A percentile compares a stretch with the other conserved stretches of the same genome.
phyloP scores from a whole-genome alignment of 2,329 filamentous ascomycete species.

The Epicoccum sorghinum region DNA sequence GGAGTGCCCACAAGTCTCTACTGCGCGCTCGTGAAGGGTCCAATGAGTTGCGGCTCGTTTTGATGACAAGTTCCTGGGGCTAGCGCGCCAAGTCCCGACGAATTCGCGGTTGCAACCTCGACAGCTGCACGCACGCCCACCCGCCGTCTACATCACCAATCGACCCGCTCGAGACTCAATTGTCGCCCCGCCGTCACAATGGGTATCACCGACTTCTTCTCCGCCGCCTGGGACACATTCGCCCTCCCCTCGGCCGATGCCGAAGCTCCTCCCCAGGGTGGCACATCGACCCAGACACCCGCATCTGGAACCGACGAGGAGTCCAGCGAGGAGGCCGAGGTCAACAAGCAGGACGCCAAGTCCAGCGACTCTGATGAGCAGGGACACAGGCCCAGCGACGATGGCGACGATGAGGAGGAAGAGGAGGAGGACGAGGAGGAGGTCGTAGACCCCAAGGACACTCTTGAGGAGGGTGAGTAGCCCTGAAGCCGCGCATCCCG shows the following conservation, averaged over 20 bases:
- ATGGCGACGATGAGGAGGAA: slow-evolving; percentile 56
- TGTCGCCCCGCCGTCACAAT: slow-evolving; percentile 51
- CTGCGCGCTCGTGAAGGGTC: slow-evolving; percentile 6
- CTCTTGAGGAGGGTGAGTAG: slow-evolving; percentile 86
- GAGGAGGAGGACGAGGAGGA: slow-evolving; percentile 82
- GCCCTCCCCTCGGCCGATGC: slow-evolving; percentile 54
- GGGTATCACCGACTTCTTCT: slow-evolving; percentile 69
- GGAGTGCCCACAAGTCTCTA: neutral
- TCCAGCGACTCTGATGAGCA: slow-evolving; percentile 52
- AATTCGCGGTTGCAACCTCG: slow-evolving; percentile 19
- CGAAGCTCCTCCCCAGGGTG: slow-evolving; percentile 53
- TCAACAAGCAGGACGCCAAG: slow-evolving; percentile 50
- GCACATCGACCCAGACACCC: slow-evolving; percentile 46
- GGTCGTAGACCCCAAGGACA: slow-evolving; percentile 82
- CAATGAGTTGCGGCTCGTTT: slow-evolving; percentile 29
- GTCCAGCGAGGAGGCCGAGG: slow-evolving; percentile 49
- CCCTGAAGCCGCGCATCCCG: neutral
- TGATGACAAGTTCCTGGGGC: slow-evolving; percentile 27
- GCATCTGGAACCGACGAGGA: slow-evolving; percentile 53
- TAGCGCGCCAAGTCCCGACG: slow-evolving; percentile 29
- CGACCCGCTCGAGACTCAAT: slow-evolving; percentile 36
- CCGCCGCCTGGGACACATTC: slow-evolving; percentile 69
- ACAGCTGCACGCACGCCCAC: slow-evolving; percentile 27
- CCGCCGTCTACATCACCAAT: slow-evolving; percentile 30
- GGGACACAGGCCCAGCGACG: slow-evolving; percentile 55